Conservation (phyloP, 1,139 yeast species). For the Magnusiomyces magnusii region DNA sequence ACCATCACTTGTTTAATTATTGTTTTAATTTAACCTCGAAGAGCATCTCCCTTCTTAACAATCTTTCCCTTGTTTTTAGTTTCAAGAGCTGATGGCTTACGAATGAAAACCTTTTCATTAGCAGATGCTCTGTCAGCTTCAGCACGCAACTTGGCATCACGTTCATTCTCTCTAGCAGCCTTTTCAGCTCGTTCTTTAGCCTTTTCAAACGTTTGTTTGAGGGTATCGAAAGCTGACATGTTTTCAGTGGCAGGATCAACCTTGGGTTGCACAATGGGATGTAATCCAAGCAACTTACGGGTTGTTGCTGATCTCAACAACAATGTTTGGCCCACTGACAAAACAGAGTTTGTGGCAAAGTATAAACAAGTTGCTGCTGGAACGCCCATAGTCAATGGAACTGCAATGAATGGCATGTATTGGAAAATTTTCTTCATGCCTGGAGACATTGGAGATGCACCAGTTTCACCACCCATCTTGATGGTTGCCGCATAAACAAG, state of each 20-base stretch:
- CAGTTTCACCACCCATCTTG: constrained; percentile 88
- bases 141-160: constrained; percentile 26
- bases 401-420: constrained; percentile 68
- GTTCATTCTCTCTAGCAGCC: constrained; percentile 29
- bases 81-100: constrained; percentile 11
- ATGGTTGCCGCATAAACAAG: constrained; percentile 63
- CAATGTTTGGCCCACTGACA: constrained; percentile 64
- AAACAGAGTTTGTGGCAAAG: constrained; percentile 74
- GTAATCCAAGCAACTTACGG: constrained; percentile 54
- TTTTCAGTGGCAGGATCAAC: constrained; percentile 34
- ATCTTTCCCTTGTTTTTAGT: constrained; percentile 17
- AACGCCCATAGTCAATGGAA: constrained; percentile 77
- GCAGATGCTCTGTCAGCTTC: constrained; percentile 20
- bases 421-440: constrained; percentile 66
- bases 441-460: constrained; percentile 64
- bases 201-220: constrained; percentile 53
- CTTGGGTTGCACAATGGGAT: constrained; percentile 50
- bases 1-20: too few relatives aligned
- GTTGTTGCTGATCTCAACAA: constrained; percentile 52
- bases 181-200: constrained; percentile 49
- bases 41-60: constrained; percentile 18
- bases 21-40: constrained; percentile 13
- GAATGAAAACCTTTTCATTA: constrained; percentile 13
- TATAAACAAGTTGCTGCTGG: constrained; percentile 81
- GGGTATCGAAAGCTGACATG: constrained; percentile 42